These are phyloP conservation scores for Amphichorda felina DNA, from an alignment of 2,329 filamentous ascomycete species.

Conservation along the genomic window DNA sequence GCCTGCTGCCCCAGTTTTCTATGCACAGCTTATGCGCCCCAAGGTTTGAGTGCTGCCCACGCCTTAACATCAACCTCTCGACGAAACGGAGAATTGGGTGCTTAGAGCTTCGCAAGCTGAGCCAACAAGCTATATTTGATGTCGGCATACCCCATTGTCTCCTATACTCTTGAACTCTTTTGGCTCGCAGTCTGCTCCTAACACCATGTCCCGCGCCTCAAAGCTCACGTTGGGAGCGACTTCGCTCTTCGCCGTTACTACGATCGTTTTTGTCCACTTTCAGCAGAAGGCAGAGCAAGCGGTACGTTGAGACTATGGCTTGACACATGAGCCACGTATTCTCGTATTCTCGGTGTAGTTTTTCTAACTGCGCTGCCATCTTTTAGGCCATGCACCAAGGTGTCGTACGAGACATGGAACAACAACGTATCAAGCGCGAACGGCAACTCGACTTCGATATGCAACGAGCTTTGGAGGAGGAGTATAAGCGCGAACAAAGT, in stretches of 20 bases:
- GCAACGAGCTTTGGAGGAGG: constrained; percentile 72
- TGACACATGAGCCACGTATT: not conserved
- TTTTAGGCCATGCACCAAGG: constrained; percentile 85
- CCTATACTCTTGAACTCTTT: too few relatives aligned
- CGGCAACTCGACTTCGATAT: constrained; percentile 90
- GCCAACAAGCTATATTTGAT: too few relatives aligned
- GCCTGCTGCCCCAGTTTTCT: not conserved
- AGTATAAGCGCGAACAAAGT: constrained; percentile 81
- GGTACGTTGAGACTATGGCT: constrained; percentile 35
- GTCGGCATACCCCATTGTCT: too few relatives aligned
- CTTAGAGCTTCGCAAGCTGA: too few relatives aligned
- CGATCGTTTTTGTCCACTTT: constrained; percentile 80
- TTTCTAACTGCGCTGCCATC: not conserved
- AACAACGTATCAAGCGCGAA: constrained; percentile 81
- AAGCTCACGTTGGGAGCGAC: constrained; percentile 76
- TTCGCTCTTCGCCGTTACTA: constrained; percentile 61
- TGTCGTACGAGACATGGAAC: constrained; percentile 88
- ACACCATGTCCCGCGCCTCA: constrained; percentile 74
- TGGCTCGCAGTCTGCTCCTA: not conserved
- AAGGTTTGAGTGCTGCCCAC: too few relatives aligned
- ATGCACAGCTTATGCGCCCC: constrained; percentile 1
- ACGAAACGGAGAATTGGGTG: too few relatives aligned
- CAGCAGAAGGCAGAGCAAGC: constrained; percentile 74
- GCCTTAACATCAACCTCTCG: too few relatives aligned
- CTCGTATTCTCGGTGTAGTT: not conserved